Base-by-base conservation (phyloP, 2,329 filamentous ascomycete species). In the Pseudocercospora crystallina region DNA sequence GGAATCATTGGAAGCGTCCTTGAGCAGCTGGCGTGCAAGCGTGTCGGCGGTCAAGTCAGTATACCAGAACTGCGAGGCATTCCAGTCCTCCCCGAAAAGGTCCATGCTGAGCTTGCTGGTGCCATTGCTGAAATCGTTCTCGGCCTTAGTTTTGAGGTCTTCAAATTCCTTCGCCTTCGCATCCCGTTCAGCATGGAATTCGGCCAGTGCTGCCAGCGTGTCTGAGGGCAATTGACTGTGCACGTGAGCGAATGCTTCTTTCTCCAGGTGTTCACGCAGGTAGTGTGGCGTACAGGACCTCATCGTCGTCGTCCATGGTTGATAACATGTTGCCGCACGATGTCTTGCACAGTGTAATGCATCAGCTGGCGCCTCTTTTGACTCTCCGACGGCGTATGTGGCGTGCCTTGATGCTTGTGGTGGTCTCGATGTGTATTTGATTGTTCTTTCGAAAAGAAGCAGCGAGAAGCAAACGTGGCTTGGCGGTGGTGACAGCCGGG, bases 61-160 rank as follows among this genome's bases (percentile, higher is more conserved):
- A 34, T 75, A 88, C 88, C 89, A 94, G 64, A 94, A 94, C 39
- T 60, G 58, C 33, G 82, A 86, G 63, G 86, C 81, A 64, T 91
- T 89, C 89, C 89, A 94, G 69, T 92, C 85, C 70, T 92, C 89
- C 1, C 77, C 76, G 62, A 92, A 94, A 1, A 80, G 74, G 29
- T 87, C 82, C 81, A 92, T 92, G 35, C 72, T 78, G 31, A 81
- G 60, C 39, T 70, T 70, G 42, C 54, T 56, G 32, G 58, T 56
- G 38, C 49, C 44, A 38, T 35, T 62, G 47, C 26, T 53, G 52
- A 77, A 76, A 11, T 78, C 75, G 40, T 79, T 73, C 64, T 87
- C 84, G 1, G 83, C 82, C 32, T 77, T 74, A 9, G 74, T 72
- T 69, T 84, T 84, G 45, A 92, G 74, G 55, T 83, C 78, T 66